Evolutionary conservation across 2,329 filamentous ascomycete genomes (phyloP), one percentile per base, ranked within the genome.

Genomic region (Aotearoamyces nothofagi): DNA sequence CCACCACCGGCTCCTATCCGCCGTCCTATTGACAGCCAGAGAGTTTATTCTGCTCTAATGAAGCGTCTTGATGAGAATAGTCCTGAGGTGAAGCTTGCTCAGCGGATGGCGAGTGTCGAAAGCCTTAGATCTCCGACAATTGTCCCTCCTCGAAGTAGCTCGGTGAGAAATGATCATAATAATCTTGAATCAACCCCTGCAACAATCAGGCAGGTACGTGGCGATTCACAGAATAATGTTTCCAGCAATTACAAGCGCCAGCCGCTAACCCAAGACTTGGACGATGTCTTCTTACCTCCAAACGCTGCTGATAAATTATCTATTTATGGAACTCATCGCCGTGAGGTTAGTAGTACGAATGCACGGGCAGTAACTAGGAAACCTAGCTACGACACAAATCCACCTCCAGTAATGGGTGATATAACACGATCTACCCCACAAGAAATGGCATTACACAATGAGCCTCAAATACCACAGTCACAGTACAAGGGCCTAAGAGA

Each of bases 21-120:
- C 11, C 35, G 40, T 29, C 40, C 53, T 0, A 53, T 69, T 14
- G 61, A 74, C 32, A 71, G 66, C 33, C 60, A 70, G 22, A 60
- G 64, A 19, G 59, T 78, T 3, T 78, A 74, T 41, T 69, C 68
- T 5, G 73, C 71, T 2, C 52, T 79, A n/a, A 67, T 78, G 51
- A 66, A 66, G 35, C 57, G 60, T 17, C 48, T 70, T 23, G 49
- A 57, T 7, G 56, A 61, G 8, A 55, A 53, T 2, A 53, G 52
- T 14, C 42, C 44, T 5, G 33, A 41, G 22, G 26, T 36, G 16
- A 35, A 38, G 15, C 34, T 36, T 11, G 33, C 33, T 14, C 32
- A 32, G n/a, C 31, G 32, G 15, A 39, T 39, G 15, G 33, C 26
- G 5, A 46, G 36, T 22, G 19, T 36, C 5, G 36, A 44, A 9